phyloP scores from a whole-genome alignment of 305 asterid species.

The Solanum hybrid region DNA sequence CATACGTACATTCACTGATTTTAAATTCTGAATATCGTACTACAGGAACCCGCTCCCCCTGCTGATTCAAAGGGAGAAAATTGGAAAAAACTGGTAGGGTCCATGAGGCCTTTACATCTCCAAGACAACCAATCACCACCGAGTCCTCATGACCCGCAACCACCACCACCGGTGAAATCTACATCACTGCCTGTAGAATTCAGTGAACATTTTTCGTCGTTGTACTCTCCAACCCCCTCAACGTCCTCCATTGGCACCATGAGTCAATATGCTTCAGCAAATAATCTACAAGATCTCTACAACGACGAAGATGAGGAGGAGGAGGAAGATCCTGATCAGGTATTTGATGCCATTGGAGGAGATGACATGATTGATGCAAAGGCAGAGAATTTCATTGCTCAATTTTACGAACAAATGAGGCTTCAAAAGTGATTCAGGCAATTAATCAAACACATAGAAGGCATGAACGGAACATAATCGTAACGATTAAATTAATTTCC shows the following conservation, averaged over 20 bases:
- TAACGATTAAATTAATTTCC: background rate
- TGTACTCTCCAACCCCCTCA: constrained; percentile 26
- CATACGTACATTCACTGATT: background rate
- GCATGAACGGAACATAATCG: background rate
- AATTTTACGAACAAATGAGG: constrained; percentile 48
- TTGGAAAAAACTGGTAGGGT: constrained; percentile 57
- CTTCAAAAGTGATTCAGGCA: constrained; percentile 13
- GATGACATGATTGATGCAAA: constrained; percentile 74
- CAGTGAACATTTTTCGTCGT: background rate
- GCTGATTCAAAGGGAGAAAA: constrained; percentile 4
- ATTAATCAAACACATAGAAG: background rate
- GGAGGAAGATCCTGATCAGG: constrained; percentile 45
- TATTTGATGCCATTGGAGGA: constrained; percentile 52
- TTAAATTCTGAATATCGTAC: background rate
- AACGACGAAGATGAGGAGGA: constrained; percentile 11
- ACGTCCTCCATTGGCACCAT: constrained; percentile 8
- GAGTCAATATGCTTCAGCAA: constrained; percentile 66
- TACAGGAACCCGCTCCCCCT: background rate
- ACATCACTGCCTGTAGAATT: background rate
- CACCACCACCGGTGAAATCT: background rate
- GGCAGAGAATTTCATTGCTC: constrained; percentile 75
- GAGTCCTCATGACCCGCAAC: background rate
- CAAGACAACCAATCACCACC: constrained; percentile 28
- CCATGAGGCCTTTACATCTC: constrained; percentile 65
- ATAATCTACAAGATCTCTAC: constrained; percentile 47